Base-by-base conservation (phyloP, 306 rosid species). In the Dryas octopetala region DNA sequence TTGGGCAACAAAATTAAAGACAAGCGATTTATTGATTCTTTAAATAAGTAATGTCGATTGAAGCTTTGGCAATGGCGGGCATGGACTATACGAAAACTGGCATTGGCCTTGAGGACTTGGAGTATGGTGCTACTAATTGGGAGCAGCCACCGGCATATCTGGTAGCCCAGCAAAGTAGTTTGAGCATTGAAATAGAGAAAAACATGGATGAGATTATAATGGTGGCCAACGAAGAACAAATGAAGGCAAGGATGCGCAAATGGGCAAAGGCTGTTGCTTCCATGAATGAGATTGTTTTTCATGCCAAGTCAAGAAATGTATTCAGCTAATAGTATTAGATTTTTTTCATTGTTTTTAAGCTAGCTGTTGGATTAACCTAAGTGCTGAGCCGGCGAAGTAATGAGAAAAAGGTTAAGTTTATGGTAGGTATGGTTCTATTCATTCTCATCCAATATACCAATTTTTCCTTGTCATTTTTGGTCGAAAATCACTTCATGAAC, bases 11-110 rank as follows among this genome's bases (percentile, higher is more conserved):
- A 32, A 32, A 32, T 32, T 32, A 1, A 32, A 32, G 38, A 32
- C 38, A 32, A 1, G 38, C 38, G 38, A 1, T 32, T 32, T 1
- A 32, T 32, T 32, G 38, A 32, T 32, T 32, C 38, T 32, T 32
- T 32, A 32, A 32, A 32, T 2, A 32, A 32, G 38, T 32, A 51
- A 83, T 83, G 83, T 84, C 88, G 38, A 9, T 62, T 46, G 83
- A 85, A 83, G 85, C 88, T 68, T 65, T 75, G 15, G 91, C 87
- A 78, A 86, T 90, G 91, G 88, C 86, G 6, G 85, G 90, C 26
- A 74, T 74, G 6, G 83, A 88, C 51, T 74, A 65, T 66, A 65
- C 7, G 71, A 71, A 79, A 12, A 64, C 63, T 41, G 47, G 74
- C 23, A 26, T 82, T 16, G 71, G 68, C 54, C 11, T 70, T 41